Conservation (phyloP, 805 yeast species). For the Hanseniaspora lachancei region DNA sequence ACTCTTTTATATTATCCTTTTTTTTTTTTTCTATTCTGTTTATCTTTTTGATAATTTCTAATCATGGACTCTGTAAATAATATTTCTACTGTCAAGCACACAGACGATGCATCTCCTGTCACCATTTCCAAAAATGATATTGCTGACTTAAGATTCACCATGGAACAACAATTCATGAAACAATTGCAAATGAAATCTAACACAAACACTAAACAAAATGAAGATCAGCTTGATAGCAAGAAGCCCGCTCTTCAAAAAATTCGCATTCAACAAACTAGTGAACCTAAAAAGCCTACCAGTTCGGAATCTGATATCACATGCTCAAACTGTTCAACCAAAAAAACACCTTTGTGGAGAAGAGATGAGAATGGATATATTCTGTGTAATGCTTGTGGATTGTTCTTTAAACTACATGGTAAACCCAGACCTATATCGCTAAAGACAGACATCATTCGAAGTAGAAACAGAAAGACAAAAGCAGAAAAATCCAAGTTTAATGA, state of each 20-base stretch:
- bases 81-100: background rate
- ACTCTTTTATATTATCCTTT: background rate
- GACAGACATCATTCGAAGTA: conserved; percentile 81
- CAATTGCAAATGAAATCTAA: conserved; percentile 1
- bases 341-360: conserved; percentile 90
- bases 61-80: background rate
- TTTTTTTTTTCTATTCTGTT: background rate
- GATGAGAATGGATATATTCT: conserved; percentile 83
- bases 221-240: background rate
- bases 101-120: background rate
- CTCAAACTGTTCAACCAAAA: conserved; percentile 81
- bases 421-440: conserved; percentile 84
- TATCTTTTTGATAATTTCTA: background rate
- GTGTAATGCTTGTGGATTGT: conserved; percentile 90
- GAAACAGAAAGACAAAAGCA: conserved; percentile 54
- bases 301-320: conserved; percentile 29
- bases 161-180: conserved; percentile 10
- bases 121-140: background rate
- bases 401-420: conserved; percentile 78
- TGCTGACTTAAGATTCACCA: conserved; percentile 8
- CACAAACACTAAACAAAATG: background rate
- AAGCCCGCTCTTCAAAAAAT: too few relatives aligned
- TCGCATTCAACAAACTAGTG: too few relatives aligned
- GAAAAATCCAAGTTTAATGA: background rate
- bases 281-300: background rate